These are phyloP conservation scores for Globisporangium lucens DNA, from an alignment of 352 stramenopile genomes.

Conservation along the genomic window DNA sequence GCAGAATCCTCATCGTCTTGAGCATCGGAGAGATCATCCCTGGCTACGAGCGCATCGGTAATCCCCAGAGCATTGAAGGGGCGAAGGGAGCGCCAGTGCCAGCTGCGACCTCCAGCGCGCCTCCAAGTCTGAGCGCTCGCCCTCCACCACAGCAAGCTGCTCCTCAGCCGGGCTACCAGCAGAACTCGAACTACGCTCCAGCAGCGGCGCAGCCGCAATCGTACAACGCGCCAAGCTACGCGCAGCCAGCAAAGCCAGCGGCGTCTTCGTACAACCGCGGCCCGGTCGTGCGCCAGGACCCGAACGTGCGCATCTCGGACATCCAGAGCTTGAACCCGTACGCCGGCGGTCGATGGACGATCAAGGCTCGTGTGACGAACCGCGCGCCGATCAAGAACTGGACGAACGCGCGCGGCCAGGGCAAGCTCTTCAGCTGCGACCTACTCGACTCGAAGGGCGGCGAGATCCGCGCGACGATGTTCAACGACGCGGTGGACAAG, in stretches of 20 bases:
- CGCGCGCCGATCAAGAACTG: slow-evolving; percentile 95
- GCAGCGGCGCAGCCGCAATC: slow-evolving; percentile 16
- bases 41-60: slow-evolving; percentile 68
- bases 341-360: slow-evolving; percentile 90
- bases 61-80: slow-evolving; percentile 74
- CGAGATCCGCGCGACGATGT: slow-evolving; percentile 98
- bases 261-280: slow-evolving; percentile 62
- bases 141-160: slow-evolving; percentile 17
- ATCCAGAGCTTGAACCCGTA: slow-evolving; percentile 95
- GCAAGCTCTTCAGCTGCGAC: slow-evolving; percentile 96
- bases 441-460: slow-evolving; percentile 93
- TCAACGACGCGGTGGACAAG: slow-evolving; percentile 98
- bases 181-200: slow-evolving; percentile 25
- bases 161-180: slow-evolving; percentile 35
- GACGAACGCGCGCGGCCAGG: slow-evolving; percentile 95
- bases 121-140: slow-evolving; percentile 27
- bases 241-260: slow-evolving; percentile 23
- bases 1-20: slow-evolving; percentile 84
- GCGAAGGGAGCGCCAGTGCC: slow-evolving; percentile 37
- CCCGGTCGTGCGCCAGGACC: slow-evolving; percentile 78
- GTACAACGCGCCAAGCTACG: slow-evolving; percentile 21
- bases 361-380: slow-evolving; percentile 93
- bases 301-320: slow-evolving; percentile 75
- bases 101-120: slow-evolving; percentile 20
- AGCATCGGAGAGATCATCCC: slow-evolving; percentile 77